Percentiles rank a stretch among this genome's conserved stretches.
These are phyloP conservation scores for Fraxinus platypoda DNA, from an alignment of 305 asterid genomes.

Conservation along the genomic window DNA sequence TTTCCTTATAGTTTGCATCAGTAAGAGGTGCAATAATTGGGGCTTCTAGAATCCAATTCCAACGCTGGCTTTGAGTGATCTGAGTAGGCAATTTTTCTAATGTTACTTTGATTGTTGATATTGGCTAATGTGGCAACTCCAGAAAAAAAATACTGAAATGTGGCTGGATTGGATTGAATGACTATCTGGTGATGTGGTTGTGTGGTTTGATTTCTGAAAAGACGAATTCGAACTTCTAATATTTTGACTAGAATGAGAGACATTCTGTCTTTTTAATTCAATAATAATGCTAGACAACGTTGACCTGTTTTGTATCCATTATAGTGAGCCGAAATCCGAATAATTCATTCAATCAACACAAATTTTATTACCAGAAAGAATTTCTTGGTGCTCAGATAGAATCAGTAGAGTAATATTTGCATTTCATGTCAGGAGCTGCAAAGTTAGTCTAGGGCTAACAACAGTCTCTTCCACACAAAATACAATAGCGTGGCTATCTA, in stretches of 20 bases:
- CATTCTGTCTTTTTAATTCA: background rate
- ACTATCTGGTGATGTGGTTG: background rate
- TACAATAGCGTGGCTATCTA: background rate
- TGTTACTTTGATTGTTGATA: background rate
- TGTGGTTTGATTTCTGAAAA: background rate
- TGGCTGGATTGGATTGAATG: background rate
- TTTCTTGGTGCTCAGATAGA: background rate
- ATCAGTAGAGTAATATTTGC: background rate
- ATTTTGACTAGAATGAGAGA: background rate
- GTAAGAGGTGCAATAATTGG: background rate
- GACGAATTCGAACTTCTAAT: background rate
- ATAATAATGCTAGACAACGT: background rate
- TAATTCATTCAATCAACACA: background rate
- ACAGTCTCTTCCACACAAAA: background rate
- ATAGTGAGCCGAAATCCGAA: background rate
- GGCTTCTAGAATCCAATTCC: conserved; percentile 9
- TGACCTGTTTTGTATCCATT: background rate
- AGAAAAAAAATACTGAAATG: background rate
- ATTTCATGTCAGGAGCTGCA: background rate
- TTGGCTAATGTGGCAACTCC: conserved; percentile 13
- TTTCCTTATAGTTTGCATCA: background rate
- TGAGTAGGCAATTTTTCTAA: background rate
- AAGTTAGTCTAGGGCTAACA: conserved; percentile 6
- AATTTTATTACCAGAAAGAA: background rate
- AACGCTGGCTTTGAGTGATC: background rate